phyloP scores from a whole-genome alignment of 345 rosid species.

The Fremontodendron californicum region DNA sequence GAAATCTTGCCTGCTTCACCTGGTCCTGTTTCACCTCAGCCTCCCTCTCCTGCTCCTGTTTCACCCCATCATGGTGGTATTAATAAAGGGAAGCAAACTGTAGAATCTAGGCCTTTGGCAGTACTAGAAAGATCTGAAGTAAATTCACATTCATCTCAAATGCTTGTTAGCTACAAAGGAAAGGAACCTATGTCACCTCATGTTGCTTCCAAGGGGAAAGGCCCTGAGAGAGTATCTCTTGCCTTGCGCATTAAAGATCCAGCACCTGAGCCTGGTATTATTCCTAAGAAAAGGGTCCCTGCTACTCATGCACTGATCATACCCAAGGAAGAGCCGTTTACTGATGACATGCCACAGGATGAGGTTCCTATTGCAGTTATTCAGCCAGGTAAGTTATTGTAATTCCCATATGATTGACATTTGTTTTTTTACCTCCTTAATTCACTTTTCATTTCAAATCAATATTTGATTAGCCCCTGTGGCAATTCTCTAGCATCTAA shows the following conservation, averaged over 20 bases:
- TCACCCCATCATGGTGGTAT: neutral
- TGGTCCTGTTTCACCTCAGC: neutral
- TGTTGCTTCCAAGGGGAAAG: conserved; percentile 21
- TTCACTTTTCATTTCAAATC: neutral
- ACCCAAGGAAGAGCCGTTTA: conserved; percentile 54
- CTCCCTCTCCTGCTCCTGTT: neutral
- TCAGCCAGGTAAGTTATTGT: conserved; percentile 42
- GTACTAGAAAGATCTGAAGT: conserved; percentile 12
- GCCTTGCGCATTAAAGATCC: conserved; percentile 29
- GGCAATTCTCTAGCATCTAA: neutral
- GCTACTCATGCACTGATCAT: conserved; percentile 21
- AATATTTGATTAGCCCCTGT: neutral
- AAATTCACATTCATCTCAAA: conserved; percentile 16
- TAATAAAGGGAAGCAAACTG: conserved; percentile 20
- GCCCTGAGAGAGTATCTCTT: conserved; percentile 20
- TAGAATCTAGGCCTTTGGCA: conserved; percentile 16
- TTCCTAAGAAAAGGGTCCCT: conserved; percentile 19
- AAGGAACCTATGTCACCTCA: conserved; percentile 38
- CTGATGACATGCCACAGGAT: conserved; percentile 37
- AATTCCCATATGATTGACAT: neutral
- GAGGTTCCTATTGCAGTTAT: conserved; percentile 46
- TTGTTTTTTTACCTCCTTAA: neutral
- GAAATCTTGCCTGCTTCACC: neutral
- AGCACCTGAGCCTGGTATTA: conserved; percentile 11
- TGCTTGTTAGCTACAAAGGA: conserved; percentile 33